Conservation (phyloP, 129 eudicot species). For the Centrapalus pauciflorus region DNA sequence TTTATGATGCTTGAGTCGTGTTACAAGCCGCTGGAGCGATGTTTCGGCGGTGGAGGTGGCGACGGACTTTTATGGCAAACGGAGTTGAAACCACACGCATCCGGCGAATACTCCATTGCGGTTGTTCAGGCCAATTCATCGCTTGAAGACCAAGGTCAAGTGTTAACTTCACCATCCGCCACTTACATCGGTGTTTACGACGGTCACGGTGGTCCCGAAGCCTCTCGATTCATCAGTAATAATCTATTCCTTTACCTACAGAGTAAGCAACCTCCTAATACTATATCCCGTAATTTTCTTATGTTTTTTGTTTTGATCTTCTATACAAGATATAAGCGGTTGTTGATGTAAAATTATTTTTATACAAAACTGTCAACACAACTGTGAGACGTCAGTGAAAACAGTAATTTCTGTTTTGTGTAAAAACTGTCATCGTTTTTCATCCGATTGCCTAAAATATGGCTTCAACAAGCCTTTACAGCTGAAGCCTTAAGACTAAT, state of each 20-base stretch:
- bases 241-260: constrained; percentile 51
- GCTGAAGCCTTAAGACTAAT: neutral
- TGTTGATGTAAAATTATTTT: neutral
- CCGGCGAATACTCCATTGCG: constrained; percentile 66
- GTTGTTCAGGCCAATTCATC: constrained; percentile 63
- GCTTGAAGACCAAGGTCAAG: constrained; percentile 66
- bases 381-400: constrained; percentile 7
- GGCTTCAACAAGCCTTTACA: neutral
- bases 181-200: constrained; percentile 67
- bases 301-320: neutral
- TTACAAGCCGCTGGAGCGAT: constrained; percentile 51
- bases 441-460: constrained; percentile 1
- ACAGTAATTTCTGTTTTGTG: neutral
- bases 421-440: neutral
- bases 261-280: constrained; percentile 28
- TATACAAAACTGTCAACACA: neutral
- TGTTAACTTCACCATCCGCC: constrained; percentile 51
- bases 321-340: too few species aligned
- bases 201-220: constrained; percentile 74
- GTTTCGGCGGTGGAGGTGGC: constrained; percentile 43
- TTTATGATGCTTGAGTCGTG: constrained; percentile 47
- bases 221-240: constrained; percentile 50
- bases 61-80: constrained; percentile 60
- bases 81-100: constrained; percentile 56
- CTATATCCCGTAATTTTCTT: constrained; percentile 20